phyloP scores from a whole-genome alignment of 495 filamentous ascomycete genomes.

The Articulospora tetracladia region DNA sequence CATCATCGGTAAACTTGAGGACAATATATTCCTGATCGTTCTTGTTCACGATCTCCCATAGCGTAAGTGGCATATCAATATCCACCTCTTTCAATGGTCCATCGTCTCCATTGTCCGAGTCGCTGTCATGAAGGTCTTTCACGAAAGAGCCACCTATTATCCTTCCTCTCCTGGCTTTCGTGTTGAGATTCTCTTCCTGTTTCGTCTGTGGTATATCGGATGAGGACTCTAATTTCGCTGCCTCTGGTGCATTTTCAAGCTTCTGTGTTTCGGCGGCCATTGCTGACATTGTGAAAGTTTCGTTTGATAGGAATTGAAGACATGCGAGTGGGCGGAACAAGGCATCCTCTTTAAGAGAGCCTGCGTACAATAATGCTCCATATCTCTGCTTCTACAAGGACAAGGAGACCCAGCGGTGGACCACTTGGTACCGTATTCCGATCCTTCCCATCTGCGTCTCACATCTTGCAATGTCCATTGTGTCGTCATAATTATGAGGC shows the following conservation, averaged over 20 bases:
- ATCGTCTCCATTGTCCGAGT: constrained; percentile 18
- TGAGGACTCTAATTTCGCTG: not conserved
- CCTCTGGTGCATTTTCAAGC: not conserved
- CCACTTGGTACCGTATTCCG: not conserved
- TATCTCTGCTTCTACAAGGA: not conserved
- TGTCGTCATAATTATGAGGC: constrained; percentile 8
- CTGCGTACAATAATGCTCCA: not conserved
- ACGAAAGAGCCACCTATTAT: constrained; percentile 36
- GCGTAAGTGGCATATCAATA: constrained; percentile 38
- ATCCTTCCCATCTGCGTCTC: not conserved
- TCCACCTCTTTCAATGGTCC: constrained; percentile 35
- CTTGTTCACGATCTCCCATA: constrained; percentile 28
- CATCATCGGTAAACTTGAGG: constrained; percentile 35
- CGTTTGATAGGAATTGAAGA: not conserved
- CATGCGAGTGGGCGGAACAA: not conserved
- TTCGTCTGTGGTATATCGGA: not conserved
- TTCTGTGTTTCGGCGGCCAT: not conserved
- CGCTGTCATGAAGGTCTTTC: constrained; percentile 21
- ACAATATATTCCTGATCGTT: constrained; percentile 33
- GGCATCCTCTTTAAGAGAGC: not conserved
- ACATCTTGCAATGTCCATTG: not conserved
- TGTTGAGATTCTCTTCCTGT: constrained; percentile 9
- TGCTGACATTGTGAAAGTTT: not conserved
- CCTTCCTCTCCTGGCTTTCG: constrained; percentile 21
- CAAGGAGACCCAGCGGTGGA: not conserved